Evolutionary conservation across 176 grass and related monocot genomes (phyloP).

Genomic region (Aegilops bicornis): DNA sequence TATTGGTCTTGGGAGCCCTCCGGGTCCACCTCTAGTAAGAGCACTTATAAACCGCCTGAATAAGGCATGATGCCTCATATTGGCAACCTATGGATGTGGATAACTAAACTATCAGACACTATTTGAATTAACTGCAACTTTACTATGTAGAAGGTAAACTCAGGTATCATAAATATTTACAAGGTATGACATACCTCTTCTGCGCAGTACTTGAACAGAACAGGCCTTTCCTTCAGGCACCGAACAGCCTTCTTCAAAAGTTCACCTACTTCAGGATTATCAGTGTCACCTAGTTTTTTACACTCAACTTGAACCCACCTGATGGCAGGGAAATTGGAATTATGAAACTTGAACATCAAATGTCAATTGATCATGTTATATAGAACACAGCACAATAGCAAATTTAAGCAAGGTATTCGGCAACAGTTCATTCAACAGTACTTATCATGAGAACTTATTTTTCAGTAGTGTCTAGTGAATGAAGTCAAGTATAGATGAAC

Average conservation of each 20-base stretch:
- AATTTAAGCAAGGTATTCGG: background rate
- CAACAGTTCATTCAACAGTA: background rate
- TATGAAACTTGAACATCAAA: background rate
- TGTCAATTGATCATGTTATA: slow-evolving; percentile 15
- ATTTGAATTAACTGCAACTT: slow-evolving; percentile 21
- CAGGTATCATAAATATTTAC: background rate
- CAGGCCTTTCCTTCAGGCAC: slow-evolving; percentile 91
- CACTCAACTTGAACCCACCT: slow-evolving; percentile 99
- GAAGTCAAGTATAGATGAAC: background rate
- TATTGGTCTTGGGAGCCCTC: slow-evolving; percentile 90
- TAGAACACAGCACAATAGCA: background rate
- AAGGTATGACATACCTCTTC: slow-evolving; percentile 65
- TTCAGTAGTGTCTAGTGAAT: background rate
- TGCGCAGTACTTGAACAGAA: slow-evolving; percentile 96
- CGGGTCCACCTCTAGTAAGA: slow-evolving; percentile 94
- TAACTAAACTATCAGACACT: slow-evolving; percentile 17
- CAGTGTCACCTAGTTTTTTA: slow-evolving; percentile 89
- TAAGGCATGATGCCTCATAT: slow-evolving; percentile 97
- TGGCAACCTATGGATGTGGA: slow-evolving; percentile 76
- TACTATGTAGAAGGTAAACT: background rate
- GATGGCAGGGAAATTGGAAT: slow-evolving; percentile 7
- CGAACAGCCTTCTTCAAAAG: slow-evolving; percentile 87
- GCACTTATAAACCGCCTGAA: slow-evolving; percentile 99
- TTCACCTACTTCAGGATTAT: slow-evolving; percentile 93
- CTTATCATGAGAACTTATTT: background rate